These are phyloP conservation scores for Francoa sonchifolia DNA, from an alignment of 441 rosid species.

Conservation along the genomic window DNA sequence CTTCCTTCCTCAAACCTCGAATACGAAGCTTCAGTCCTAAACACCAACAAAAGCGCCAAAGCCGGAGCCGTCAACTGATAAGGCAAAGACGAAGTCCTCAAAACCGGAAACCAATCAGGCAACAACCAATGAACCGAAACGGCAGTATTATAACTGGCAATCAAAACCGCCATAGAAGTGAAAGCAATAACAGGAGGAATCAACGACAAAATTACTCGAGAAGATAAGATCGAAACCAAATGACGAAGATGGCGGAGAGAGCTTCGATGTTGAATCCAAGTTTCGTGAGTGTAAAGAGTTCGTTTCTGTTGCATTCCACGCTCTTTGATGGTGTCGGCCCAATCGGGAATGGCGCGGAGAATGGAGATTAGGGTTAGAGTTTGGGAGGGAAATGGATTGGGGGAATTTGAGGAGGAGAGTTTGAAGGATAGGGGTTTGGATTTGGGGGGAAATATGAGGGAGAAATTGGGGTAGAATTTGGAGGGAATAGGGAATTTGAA, in stretches of 20 bases:
- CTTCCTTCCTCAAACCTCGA: constrained; percentile 78
- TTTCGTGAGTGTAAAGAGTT: constrained; percentile 54
- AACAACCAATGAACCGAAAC: constrained; percentile 47
- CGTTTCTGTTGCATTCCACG: constrained; percentile 68
- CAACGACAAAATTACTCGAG: constrained; percentile 69
- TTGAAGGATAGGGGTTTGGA: constrained; percentile 15
- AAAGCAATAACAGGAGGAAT: constrained; percentile 71
- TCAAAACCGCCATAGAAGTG: constrained; percentile 45
- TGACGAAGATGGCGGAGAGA: constrained; percentile 78
- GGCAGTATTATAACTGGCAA: constrained; percentile 60
- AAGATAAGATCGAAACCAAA: constrained; percentile 53
- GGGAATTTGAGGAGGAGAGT: constrained; percentile 14
- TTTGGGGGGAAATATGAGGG: constrained; percentile 14
- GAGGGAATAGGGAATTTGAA: constrained; percentile 6
- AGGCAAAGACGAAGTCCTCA: constrained; percentile 68
- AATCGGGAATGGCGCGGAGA: constrained; percentile 59
- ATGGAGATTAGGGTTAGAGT: constrained; percentile 20
- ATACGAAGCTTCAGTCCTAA: constrained; percentile 89
- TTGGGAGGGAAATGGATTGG: constrained; percentile 14
- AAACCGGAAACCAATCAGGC: constrained; percentile 52
- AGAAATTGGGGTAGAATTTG: constrained; percentile 4
- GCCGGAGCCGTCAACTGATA: constrained; percentile 90
- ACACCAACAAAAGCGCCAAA: constrained; percentile 71
- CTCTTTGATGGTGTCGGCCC: constrained; percentile 77
- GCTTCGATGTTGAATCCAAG: constrained; percentile 74